These are phyloP conservation scores for Sarocladiaceae sp. DNA, from an alignment of 2,329 filamentous ascomycete species.

Conservation along the genomic window DNA sequence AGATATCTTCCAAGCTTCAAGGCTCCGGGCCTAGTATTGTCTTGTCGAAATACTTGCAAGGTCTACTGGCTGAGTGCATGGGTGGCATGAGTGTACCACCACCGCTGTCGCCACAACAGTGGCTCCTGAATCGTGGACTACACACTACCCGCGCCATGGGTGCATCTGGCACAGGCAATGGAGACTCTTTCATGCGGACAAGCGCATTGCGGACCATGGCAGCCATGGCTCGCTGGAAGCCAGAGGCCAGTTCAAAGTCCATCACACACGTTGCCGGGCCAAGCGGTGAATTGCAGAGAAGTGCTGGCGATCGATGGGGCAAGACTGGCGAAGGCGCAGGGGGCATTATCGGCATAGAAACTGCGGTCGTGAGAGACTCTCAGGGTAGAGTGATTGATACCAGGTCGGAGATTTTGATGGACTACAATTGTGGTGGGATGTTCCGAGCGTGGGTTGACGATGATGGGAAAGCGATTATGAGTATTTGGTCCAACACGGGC, in stretches of 20 bases:
- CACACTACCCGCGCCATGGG: slow-evolving; percentile 39
- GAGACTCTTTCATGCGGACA: slow-evolving; percentile 77
- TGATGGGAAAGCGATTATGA: slow-evolving; percentile 51
- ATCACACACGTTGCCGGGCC: slow-evolving; percentile 60
- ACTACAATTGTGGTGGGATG: slow-evolving; percentile 86
- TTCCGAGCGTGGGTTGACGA: slow-evolving; percentile 74
- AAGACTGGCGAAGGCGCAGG: slow-evolving; percentile 75
- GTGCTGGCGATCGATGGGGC: slow-evolving; percentile 69
- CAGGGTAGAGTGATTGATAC: slow-evolving; percentile 37
- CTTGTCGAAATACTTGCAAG: slow-evolving; percentile 35
- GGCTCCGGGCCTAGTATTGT: slow-evolving; percentile 5
- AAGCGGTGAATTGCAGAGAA: slow-evolving; percentile 68
- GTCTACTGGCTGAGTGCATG: slow-evolving; percentile 56
- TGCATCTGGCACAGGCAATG: slow-evolving; percentile 79
- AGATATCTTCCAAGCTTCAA: neutral
- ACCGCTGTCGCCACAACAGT: slow-evolving; percentile 16
- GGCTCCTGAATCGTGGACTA: neutral
- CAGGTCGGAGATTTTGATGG: slow-evolving; percentile 58
- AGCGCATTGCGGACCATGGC: slow-evolving; percentile 68
- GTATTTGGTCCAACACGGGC: slow-evolving; percentile 30
- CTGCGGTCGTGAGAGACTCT: slow-evolving; percentile 41
- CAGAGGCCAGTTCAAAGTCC: slow-evolving; percentile 39
- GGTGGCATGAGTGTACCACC: slow-evolving; percentile 25
- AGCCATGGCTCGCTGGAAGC: slow-evolving; percentile 65
- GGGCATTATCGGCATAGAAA: slow-evolving; percentile 79